Conservation (phyloP, 2,329 filamentous ascomycete species). For the Colletotrichum sidae region DNA sequence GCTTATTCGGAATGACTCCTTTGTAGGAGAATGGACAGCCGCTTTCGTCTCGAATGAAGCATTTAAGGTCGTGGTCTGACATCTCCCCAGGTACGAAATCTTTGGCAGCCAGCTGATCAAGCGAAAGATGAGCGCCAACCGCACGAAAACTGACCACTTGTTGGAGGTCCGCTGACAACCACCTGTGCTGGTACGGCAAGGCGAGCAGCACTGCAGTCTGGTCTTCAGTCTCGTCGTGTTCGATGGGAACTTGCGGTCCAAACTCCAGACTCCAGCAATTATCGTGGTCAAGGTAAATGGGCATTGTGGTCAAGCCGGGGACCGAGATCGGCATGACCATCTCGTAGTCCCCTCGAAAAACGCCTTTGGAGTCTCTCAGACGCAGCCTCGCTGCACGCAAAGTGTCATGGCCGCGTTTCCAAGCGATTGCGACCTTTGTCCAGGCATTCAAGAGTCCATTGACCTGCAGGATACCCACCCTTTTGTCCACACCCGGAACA, state of each 20-base stretch:
- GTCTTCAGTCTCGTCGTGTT: slow-evolving; percentile 45
- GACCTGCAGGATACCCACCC: slow-evolving; percentile 50
- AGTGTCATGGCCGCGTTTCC: slow-evolving; percentile 49
- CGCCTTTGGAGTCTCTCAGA: slow-evolving; percentile 44
- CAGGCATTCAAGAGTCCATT: slow-evolving; percentile 60
- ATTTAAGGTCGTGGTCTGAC: slow-evolving; percentile 35
- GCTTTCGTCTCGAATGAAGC: slow-evolving; percentile 54
- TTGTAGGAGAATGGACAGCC: slow-evolving; percentile 55
- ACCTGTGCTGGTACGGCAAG: slow-evolving; percentile 62
- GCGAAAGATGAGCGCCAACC: slow-evolving; percentile 40
- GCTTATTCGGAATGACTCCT: slow-evolving; percentile 56
- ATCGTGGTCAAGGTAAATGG: slow-evolving; percentile 53
- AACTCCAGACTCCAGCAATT: slow-evolving; percentile 52
- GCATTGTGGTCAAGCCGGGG: slow-evolving; percentile 49
- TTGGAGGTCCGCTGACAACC: slow-evolving; percentile 49
- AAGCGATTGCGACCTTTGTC: slow-evolving; percentile 55
- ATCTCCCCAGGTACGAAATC: slow-evolving; percentile 44
- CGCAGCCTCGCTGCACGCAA: slow-evolving; percentile 38
- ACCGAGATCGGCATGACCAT: slow-evolving; percentile 58
- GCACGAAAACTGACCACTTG: slow-evolving; percentile 58
- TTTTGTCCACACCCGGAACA: slow-evolving; percentile 50
- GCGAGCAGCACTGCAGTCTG: slow-evolving; percentile 59
- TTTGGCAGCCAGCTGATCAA: slow-evolving; percentile 46
- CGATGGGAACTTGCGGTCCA: slow-evolving; percentile 36
- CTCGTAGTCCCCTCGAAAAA: slow-evolving; percentile 51